Evolutionary conservation across 768 basidiomycete species (phyloP).

Genomic region (Chlorophyllum brunneum): DNA sequence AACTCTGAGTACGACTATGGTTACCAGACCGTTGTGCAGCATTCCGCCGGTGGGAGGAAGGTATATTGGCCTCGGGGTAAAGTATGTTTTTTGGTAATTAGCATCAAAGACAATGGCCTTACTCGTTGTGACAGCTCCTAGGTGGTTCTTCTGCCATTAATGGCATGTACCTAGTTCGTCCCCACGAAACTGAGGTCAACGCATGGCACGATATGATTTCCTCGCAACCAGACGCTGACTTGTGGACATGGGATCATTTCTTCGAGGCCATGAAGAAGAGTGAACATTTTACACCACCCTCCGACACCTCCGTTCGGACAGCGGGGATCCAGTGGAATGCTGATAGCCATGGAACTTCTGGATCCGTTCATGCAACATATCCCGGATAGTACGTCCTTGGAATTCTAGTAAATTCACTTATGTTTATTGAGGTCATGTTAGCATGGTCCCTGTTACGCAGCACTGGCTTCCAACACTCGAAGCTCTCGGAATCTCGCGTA

Average conservation of each 20-base stretch:
- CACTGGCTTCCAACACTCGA: constrained; percentile 55
- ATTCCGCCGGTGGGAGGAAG: constrained; percentile 35
- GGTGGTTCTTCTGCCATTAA: constrained; percentile 71
- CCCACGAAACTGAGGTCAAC: constrained; percentile 46
- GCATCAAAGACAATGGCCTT: neutral
- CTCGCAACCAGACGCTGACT: constrained; percentile 28
- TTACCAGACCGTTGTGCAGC: constrained; percentile 47
- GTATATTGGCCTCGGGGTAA: constrained; percentile 62
- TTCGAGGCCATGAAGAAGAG: constrained; percentile 43
- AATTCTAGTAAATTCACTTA: constrained; percentile 23
- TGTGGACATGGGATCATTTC: constrained; percentile 47
- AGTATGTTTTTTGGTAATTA: constrained; percentile 23
- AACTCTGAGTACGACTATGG: constrained; percentile 51
- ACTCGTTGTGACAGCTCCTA: constrained; percentile 37
- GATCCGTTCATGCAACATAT: constrained; percentile 39
- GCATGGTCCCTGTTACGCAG: constrained; percentile 51
- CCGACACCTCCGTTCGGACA: constrained; percentile 29
- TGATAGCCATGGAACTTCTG: constrained; percentile 46
- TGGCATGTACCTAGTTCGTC: constrained; percentile 62
- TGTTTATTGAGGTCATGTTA: constrained; percentile 26
- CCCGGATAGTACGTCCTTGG: constrained; percentile 52
- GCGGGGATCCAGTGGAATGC: constrained; percentile 44
- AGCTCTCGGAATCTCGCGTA: constrained; percentile 40
- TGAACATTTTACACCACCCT: constrained; percentile 56
- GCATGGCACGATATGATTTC: constrained; percentile 43